phyloP scores from a whole-genome alignment of 805 yeast species.

The Saturnispora halmiae region DNA sequence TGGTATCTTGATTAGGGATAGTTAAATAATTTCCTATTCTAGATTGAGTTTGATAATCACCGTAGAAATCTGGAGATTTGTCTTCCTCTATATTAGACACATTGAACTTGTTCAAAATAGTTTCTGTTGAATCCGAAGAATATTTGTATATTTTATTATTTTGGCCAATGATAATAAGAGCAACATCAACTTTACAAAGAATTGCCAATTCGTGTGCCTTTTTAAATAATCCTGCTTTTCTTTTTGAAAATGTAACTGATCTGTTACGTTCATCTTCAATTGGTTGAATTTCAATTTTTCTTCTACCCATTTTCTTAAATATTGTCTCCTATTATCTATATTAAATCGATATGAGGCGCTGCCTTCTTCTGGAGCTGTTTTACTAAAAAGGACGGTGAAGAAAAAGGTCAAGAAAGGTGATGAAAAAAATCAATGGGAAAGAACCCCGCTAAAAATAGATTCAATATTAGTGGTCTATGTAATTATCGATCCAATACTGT shows the following conservation, averaged over 20 bases:
- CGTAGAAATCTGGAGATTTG: conserved; percentile 60
- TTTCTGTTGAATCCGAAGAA: conserved; percentile 56
- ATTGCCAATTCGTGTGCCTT: conserved; percentile 83
- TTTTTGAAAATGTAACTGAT: conserved; percentile 80
- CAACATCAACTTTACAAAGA: conserved; percentile 85
- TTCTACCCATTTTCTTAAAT: conserved; percentile 93
- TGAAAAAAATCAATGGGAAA: no score
- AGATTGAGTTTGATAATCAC: conserved; percentile 35
- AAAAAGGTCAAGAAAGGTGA: no score
- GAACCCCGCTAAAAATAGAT: no score
- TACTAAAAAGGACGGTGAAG: no score
- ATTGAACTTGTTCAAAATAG: conserved; percentile 35
- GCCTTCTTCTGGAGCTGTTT: no score
- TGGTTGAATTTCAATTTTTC: conserved; percentile 91
- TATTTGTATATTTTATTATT: conserved; percentile 81
- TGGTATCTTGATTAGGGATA: background rate
- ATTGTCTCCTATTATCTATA: no score
- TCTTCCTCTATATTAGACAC: conserved; percentile 38
- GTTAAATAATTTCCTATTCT: conserved; percentile 9
- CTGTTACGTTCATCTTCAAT: conserved; percentile 81
- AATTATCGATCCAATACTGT: no score
- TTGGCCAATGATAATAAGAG: conserved; percentile 78
- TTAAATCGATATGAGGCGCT: no score
- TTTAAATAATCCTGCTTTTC: conserved; percentile 89
- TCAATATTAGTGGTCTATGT: no score